These are phyloP conservation scores for Cyberlindnera sargentensis DNA, from an alignment of 805 yeast species.

Conservation along the genomic window DNA sequence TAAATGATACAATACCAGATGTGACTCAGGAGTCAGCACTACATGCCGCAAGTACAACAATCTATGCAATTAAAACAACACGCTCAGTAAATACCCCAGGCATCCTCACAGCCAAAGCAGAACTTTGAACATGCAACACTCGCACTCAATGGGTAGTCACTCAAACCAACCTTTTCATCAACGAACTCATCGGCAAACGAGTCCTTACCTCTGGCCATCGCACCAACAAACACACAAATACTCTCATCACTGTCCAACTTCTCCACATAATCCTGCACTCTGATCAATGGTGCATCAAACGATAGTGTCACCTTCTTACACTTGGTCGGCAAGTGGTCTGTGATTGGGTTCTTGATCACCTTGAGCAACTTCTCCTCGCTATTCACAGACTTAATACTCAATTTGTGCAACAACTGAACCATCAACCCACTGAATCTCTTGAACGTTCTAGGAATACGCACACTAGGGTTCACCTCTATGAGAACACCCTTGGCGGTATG, in stretches of 20 bases:
- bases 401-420: conserved; percentile 92
- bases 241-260: conserved; percentile 84
- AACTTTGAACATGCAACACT: conserved; percentile 97
- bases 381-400: conserved; percentile 89
- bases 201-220: conserved; percentile 98
- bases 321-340: conserved; percentile 93
- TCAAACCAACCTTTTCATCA: conserved; percentile 93
- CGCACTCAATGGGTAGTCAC: conserved; percentile 93
- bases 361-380: conserved; percentile 90
- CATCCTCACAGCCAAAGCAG: conserved; percentile 98
- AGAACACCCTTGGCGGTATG: conserved; percentile 94
- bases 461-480: conserved; percentile 92
- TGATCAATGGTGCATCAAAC: conserved; percentile 81
- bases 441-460: conserved; percentile 96
- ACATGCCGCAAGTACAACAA: too few species aligned
- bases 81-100: conserved; percentile 65
- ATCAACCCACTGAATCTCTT: conserved; percentile 95
- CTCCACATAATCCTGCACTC: conserved; percentile 80
- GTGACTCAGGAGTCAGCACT: too few species aligned
- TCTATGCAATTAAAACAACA: too few species aligned
- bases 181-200: conserved; percentile 95
- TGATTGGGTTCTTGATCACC: conserved; percentile 94
- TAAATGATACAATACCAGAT: too few species aligned
- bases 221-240: conserved; percentile 96
- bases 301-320: conserved; percentile 91